A percentile compares a stretch with the other conserved stretches of the same genome.
These are phyloP conservation scores for Fusarium illudens DNA, from an alignment of 2,329 filamentous ascomycete species.

Conservation along the genomic window DNA sequence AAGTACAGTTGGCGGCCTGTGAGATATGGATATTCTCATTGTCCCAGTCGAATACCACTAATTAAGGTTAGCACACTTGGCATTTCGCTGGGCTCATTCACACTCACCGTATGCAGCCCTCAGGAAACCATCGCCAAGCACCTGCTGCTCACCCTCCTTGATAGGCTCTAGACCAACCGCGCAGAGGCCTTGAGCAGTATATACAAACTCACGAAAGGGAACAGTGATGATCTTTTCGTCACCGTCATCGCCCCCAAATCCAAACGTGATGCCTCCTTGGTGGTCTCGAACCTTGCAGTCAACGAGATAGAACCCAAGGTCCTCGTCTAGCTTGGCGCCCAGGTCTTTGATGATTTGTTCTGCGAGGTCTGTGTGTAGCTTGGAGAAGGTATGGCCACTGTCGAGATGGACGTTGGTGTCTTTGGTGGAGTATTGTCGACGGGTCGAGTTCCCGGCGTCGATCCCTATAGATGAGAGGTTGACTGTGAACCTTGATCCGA, in stretches of 20 bases:
- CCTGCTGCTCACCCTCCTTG: conserved; percentile 36
- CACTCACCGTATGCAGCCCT: conserved; percentile 45
- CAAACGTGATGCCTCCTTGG: neutral
- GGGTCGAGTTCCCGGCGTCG: conserved; percentile 41
- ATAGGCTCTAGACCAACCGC: neutral
- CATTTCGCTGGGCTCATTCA: accelerated
- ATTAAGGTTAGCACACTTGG: neutral
- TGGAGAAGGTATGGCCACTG: conserved; percentile 69
- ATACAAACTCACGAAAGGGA: conserved; percentile 4
- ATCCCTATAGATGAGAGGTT: conserved; percentile 44
- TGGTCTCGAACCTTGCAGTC: neutral
- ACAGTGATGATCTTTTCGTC: neutral
- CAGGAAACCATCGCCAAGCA: conserved; percentile 52
- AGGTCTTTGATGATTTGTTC: neutral
- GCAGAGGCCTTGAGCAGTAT: neutral
- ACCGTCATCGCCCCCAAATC: neutral
- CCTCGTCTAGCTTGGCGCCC: conserved; percentile 51
- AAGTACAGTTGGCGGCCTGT: conserved; percentile 42
- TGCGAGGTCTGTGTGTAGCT: conserved; percentile 59
- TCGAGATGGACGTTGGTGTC: conserved; percentile 60
- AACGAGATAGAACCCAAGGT: conserved; percentile 50
- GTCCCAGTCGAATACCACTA: conserved; percentile 46
- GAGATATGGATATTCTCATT: conserved; percentile 45
- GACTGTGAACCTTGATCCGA: conserved; percentile 45
- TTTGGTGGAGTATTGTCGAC: conserved; percentile 54